A percentile compares a stretch with the other conserved stretches of the same genome.
Conservation (phyloP, 306 rosid species). For the Rosa persica region DNA sequence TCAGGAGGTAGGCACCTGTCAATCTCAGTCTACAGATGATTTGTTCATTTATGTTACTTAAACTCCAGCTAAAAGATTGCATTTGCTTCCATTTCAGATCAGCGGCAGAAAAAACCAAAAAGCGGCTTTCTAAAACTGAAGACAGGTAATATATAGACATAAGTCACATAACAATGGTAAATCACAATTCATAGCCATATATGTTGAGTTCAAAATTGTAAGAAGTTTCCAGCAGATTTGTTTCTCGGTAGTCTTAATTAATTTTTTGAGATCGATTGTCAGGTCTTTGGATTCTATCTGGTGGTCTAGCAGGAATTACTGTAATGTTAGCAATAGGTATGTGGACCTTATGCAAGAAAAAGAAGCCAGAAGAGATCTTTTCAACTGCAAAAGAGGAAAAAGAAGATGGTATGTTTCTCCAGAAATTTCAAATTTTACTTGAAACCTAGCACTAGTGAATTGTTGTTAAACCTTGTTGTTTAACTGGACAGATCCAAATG, state of each 20-base stretch:
- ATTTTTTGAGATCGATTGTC: conserved; percentile 13
- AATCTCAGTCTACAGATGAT: background rate
- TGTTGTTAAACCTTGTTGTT: background rate
- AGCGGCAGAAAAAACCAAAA: background rate
- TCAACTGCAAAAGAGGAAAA: background rate
- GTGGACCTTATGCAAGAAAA: conserved; percentile 27
- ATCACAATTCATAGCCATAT: background rate
- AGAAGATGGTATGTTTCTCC: conserved; percentile 26
- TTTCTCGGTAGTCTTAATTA: background rate
- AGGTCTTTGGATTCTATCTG: conserved; percentile 42
- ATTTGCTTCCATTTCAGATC: conserved; percentile 23
- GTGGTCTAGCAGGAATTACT: conserved; percentile 33
- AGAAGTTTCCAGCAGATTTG: background rate
- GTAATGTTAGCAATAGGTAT: conserved; percentile 27
- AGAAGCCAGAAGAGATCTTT: conserved; percentile 11
- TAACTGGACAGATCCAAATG: conserved; percentile 29
- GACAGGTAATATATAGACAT: conserved; percentile 15
- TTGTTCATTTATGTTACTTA: background rate
- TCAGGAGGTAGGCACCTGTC: conserved; percentile 30
- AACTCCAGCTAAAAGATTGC: background rate
- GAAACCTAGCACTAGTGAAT: background rate
- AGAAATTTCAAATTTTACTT: conserved; percentile 1
- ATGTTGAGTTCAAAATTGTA: background rate
- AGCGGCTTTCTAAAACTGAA: conserved; percentile 9
- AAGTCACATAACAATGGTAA: background rate